Base-by-base conservation (phyloP, 805 yeast genomes). In the Pichia thaimueangensis region DNA sequence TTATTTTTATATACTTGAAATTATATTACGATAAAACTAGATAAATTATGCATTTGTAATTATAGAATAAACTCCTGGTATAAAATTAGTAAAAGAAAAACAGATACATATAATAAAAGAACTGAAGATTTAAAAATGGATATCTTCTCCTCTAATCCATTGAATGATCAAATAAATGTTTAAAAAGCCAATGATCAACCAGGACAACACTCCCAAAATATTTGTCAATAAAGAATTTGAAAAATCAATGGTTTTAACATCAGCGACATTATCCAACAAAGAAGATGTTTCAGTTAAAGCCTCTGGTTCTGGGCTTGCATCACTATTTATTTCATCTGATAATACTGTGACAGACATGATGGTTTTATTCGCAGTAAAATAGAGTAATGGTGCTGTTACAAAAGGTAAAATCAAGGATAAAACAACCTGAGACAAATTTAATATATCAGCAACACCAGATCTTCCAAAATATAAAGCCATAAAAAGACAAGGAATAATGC, bases 391-490 rank as follows among this genome's bases (percentile, higher is more conserved):
- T 1, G 94, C 91, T 8, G 89, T 77, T 34, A 86, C 70, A 50
- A 88, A 82, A 9, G 96, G 96, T 45, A 88, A 69, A 35, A 89
- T 70, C 40, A 89, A 72, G 2, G 96, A 86, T 38, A 88, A 68
- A 1, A 86, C 79, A 16, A 88, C 93, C 63, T 88, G 97, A 0
- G 93, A 79, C n/a, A 85, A 78, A 55, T 87, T 88, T 50, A 88
- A 70, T 0, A 94, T 87, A 10, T 69, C 63, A 9, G 79, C 69
- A 42, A 88, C 65, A 1, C 96, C 97, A 32, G 68, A 63, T 50
- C 80, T 71, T 2, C 96, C 96, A 46, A 86, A 74, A 32, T 77
- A 67, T 5, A 82, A 62, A 6, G 86, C 83, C 47, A 88, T 81
- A 13, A 73, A 70, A 38, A 89, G 62, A 58, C 95, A 85, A 10